Base-by-base conservation (phyloP, 257 asterid species). In the Nyctanthes arbortristis region DNA sequence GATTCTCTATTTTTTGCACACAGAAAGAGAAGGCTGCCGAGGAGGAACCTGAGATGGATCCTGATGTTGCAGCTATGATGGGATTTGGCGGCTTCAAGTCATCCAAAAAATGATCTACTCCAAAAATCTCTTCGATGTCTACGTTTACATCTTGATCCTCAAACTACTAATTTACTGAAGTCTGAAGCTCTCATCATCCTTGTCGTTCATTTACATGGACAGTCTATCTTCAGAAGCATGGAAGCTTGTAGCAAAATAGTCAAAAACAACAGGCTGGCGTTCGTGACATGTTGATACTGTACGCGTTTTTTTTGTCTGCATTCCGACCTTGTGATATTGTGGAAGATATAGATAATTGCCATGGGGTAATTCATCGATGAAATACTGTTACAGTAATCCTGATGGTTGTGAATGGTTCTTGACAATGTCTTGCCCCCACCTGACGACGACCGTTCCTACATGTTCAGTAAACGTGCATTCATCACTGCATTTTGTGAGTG, bases 51-150 rank as follows among this genome's bases (percentile, higher is more conserved):
- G 97, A 91, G 76, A 73, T 89, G 8, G 97, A 93, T 80, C 86
- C 97, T 22, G 99, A 93, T 52, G 84, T 93, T 66, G 96, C 99
- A 18, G 92, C 96, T 49, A 75, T 87, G 96, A 93, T 93, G 99
- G 99, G 99, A 60, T 93, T 93, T 52, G 99, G 97, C 65, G 99
- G 99, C 68, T 93, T 93, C 58, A 68, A 91, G 33, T 73, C 99
- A 4, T 83, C 96, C 30, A 93, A 93, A 68, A 91, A 93, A 77
- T 93, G 87, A 89, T 66, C 43, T 8, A 13, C 14, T 8, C 30
- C 3, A 13, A 22, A 8, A 52, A 8, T 24, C 10, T 27, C 57
- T 47, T 47, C 2, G 3, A n/a, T 43, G 20, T 14, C n/a, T 1
- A 62, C 61, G 32, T n/a, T n/a, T n/a, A 70, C 24, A 18, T 40